Percentiles rank a stretch among this genome's conserved stretches.
Conservation (phyloP, 257 asterid genomes). For the Scutellaria galericulata region DNA sequence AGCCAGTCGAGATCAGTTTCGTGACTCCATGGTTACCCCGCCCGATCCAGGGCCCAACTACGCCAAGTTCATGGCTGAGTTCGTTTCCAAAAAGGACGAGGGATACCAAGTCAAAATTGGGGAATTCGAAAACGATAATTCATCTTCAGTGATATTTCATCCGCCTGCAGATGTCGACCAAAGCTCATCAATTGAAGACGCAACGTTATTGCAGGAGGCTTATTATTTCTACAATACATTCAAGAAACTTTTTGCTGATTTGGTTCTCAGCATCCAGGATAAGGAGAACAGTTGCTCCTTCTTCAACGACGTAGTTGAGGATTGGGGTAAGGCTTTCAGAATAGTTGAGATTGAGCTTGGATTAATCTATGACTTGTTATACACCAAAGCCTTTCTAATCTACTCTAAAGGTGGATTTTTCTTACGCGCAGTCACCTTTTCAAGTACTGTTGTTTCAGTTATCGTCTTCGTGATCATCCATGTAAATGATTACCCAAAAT, state of each 20-base stretch:
- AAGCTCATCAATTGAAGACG: not conserved
- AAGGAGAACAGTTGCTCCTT: constrained; percentile 26
- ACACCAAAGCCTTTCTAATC: constrained; percentile 36
- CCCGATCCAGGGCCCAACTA: constrained; percentile 63
- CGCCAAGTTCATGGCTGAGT: constrained; percentile 53
- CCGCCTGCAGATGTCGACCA: too few species aligned
- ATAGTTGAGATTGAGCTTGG: constrained; percentile 49
- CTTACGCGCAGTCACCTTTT: not conserved
- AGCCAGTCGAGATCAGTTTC: constrained; percentile 44
- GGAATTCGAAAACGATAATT: not conserved
- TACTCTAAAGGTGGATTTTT: not conserved
- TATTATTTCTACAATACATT: constrained; percentile 36
- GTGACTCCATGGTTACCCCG: constrained; percentile 45
- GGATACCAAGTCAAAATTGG: constrained; percentile 30
- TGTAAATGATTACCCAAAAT: not conserved
- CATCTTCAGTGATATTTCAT: too few species aligned
- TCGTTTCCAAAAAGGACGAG: constrained; percentile 36
- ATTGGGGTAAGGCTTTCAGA: constrained; percentile 34
- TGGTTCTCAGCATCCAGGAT: constrained; percentile 50
- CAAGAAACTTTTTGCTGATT: constrained; percentile 44
- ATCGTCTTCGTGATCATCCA: constrained; percentile 14
- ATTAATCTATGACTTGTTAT: constrained; percentile 37
- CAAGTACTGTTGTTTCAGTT: not conserved
- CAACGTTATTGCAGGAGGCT: constrained; percentile 27
- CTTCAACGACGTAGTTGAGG: not conserved